phyloP scores from a whole-genome alignment of 1,284 basidiomycete species.

The Pseudozyma pruni region DNA sequence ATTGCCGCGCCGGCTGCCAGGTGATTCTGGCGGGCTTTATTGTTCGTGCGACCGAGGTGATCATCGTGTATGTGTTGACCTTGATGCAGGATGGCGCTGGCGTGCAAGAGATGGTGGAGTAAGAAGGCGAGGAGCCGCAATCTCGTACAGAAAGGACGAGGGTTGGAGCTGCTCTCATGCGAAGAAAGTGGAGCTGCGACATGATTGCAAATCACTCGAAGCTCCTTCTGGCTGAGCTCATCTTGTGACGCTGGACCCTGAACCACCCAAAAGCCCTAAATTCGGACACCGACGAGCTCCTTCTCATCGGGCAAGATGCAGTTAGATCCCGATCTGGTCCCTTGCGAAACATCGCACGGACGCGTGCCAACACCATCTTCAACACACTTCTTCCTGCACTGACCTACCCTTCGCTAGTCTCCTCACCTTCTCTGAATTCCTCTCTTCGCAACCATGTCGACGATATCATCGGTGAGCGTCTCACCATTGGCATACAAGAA shows the following conservation, averaged over 20 bases:
- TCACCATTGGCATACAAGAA: slow-evolving; percentile 45
- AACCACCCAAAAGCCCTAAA: background rate
- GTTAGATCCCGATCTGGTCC: background rate
- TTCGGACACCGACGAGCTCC: slow-evolving; percentile 6
- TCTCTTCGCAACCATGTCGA: slow-evolving; percentile 15
- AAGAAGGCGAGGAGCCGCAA: no score
- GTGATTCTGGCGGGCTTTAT: slow-evolving; percentile 9
- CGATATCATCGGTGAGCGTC: slow-evolving; percentile 17
- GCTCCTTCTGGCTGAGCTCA: slow-evolving; percentile 27
- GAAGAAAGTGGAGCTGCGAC: slow-evolving; percentile 27
- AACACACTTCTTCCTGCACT: background rate
- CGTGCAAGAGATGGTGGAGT: no score
- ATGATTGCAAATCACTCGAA: background rate
- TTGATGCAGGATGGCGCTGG: background rate
- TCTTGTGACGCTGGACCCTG: slow-evolving; percentile 31
- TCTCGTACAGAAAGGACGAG: background rate
- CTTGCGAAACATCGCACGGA: slow-evolving; percentile 32
- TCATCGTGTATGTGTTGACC: slow-evolving; percentile 25
- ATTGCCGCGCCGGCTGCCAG: background rate
- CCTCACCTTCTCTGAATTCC: background rate
- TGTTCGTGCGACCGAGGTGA: slow-evolving; percentile 21
- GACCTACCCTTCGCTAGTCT: background rate
- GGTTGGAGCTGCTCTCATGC: background rate
- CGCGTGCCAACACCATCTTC: slow-evolving; percentile 7
- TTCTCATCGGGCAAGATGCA: slow-evolving; percentile 2